Evolutionary conservation across 176 grass and related monocot species (phyloP).

Genomic region (Musa itinerans): DNA sequence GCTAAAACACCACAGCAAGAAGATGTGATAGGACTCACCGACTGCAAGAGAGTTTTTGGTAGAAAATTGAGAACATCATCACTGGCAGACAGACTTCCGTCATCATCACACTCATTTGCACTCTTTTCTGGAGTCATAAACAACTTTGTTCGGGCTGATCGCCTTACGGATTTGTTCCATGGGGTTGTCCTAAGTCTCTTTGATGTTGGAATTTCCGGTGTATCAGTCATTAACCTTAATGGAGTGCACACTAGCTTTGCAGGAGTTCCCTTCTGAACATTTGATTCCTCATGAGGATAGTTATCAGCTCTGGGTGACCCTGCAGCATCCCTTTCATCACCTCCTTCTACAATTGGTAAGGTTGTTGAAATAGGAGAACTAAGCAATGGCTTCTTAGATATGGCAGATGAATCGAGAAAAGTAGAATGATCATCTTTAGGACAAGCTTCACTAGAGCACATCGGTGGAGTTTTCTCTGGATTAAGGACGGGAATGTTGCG

Average conservation of each 20-base stretch:
- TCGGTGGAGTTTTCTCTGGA: slow-evolving; percentile 1
- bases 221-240: slow-evolving; percentile 37
- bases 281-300: slow-evolving; percentile 11
- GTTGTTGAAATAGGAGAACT: slow-evolving; percentile 13
- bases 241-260: slow-evolving; percentile 55
- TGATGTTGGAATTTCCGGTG: slow-evolving; percentile 46
- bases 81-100: neutral
- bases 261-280: slow-evolving; percentile 46
- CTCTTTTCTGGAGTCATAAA: slow-evolving; percentile 62
- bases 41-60: slow-evolving; percentile 26
- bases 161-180: slow-evolving; percentile 14
- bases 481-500: slow-evolving; percentile 17
- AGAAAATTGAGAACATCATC: slow-evolving; percentile 57
- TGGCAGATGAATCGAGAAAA: neutral
- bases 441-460: neutral
- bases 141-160: slow-evolving; percentile 48
- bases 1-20: neutral
- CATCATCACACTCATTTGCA: neutral
- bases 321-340: neutral
- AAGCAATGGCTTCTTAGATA: neutral
- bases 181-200: slow-evolving; percentile 34
- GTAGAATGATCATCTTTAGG: neutral
- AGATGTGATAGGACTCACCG: neutral
- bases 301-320: slow-evolving; percentile 11
- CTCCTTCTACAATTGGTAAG: neutral